phyloP scores from a whole-genome alignment of 805 yeast species.

The Yamadazyma ubonensis region DNA sequence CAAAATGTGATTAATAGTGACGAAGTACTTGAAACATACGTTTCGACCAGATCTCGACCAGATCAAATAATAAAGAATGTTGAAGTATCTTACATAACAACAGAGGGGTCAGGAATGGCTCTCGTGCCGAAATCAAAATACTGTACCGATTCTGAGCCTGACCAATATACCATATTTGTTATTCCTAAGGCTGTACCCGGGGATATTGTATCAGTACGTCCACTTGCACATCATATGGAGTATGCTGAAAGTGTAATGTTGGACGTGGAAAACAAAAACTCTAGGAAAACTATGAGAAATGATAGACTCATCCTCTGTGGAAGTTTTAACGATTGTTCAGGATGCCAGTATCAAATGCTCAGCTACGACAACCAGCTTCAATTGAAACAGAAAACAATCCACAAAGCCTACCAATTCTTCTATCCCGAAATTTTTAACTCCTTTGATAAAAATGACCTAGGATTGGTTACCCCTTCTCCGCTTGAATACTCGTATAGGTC shows the following conservation, averaged over 20 bases:
- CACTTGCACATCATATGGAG: conserved; percentile 29
- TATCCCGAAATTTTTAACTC: conserved; percentile 24
- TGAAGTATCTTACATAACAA: conserved; percentile 26
- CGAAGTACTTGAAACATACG: conserved; percentile 22
- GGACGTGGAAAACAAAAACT: conserved; percentile 15
- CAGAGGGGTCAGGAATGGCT: conserved; percentile 40
- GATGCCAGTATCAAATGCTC: conserved; percentile 46
- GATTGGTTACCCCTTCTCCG: conserved; percentile 34
- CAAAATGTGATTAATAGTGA: conserved; percentile 21
- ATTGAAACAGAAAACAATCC: conserved; percentile 29
- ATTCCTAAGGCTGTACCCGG: conserved; percentile 43
- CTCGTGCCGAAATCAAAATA: conserved; percentile 25
- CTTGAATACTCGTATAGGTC: conserved; percentile 39
- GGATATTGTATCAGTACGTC: conserved; percentile 29
- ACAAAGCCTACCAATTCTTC: conserved; percentile 35
- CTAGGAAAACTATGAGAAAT: conserved; percentile 19
- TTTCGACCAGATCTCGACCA: conserved; percentile 24
- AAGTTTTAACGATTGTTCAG: conserved; percentile 37
- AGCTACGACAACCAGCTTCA: conserved; percentile 36
- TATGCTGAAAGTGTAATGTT: conserved; percentile 32
- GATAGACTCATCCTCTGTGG: conserved; percentile 30
- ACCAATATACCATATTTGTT: conserved; percentile 26
- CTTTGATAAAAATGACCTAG: conserved; percentile 17
- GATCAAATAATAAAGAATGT: conserved; percentile 14
- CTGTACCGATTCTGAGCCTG: too few species aligned